These are phyloP conservation scores for Incumbomyces lentus DNA, from an alignment of 2,329 filamentous ascomycete species.

Conservation along the genomic window DNA sequence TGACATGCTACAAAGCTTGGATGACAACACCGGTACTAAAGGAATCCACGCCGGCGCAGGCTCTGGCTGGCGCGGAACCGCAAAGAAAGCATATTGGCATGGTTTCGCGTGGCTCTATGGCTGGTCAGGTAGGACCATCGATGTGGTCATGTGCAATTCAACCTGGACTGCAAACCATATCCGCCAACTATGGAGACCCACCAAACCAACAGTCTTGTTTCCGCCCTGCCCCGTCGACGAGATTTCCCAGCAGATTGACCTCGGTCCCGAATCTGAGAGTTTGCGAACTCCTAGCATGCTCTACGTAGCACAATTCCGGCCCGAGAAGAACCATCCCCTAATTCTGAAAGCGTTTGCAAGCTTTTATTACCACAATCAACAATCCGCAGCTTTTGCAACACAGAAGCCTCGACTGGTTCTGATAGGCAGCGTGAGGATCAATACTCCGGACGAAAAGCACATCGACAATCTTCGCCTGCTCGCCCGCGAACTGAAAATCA, in stretches of 20 bases:
- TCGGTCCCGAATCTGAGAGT: slow-evolving; percentile 43
- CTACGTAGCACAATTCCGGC: slow-evolving; percentile 94
- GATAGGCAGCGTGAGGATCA: slow-evolving; percentile 81
- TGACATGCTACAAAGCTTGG: slow-evolving; percentile 83
- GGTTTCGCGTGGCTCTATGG: slow-evolving; percentile 75
- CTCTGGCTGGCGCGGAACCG: slow-evolving; percentile 55
- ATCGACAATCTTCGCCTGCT: slow-evolving; percentile 83
- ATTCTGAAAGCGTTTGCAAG: slow-evolving; percentile 75
- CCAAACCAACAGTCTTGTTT: slow-evolving; percentile 55
- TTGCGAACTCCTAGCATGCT: slow-evolving; percentile 62
- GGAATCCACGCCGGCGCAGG: slow-evolving; percentile 80
- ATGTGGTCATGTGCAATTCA: slow-evolving; percentile 96
- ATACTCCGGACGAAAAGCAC: slow-evolving; percentile 38
- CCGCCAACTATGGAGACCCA: slow-evolving; percentile 57
- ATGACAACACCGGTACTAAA: slow-evolving; percentile 52
- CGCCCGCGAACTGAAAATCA: slow-evolving; percentile 75
- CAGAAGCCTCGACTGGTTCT: slow-evolving; percentile 60
- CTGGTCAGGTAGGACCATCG: slow-evolving; percentile 69
- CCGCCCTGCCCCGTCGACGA: slow-evolving; percentile 86
- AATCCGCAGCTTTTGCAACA: slow-evolving; percentile 36
- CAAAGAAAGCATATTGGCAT: slow-evolving; percentile 78
- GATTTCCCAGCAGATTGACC: slow-evolving; percentile 61
- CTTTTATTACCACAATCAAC: slow-evolving; percentile 50
- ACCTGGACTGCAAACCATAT: slow-evolving; percentile 87
- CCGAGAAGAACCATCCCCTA: slow-evolving; percentile 89